Evolutionary conservation across 306 rosid genomes (phyloP).

Genomic region (Pyrus betulifolia): DNA sequence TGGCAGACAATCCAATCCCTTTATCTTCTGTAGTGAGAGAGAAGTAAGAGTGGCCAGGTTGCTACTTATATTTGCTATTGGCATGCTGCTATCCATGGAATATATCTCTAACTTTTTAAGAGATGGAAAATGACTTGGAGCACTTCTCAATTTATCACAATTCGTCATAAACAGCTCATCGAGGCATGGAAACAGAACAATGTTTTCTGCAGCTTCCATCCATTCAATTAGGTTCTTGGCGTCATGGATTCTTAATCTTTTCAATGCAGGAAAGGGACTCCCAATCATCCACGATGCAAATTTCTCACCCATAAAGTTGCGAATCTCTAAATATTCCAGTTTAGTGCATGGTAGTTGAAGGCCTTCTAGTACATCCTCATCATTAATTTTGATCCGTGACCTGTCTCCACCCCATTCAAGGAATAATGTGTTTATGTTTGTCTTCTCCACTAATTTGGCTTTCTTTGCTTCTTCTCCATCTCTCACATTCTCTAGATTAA

Average conservation of each 20-base stretch:
- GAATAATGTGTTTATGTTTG: accelerated
- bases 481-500: background rate
- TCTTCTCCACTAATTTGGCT: background rate
- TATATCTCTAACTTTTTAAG: background rate
- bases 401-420: accelerated
- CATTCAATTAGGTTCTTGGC: background rate
- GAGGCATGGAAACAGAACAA: background rate
- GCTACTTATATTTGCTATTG: background rate
- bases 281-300: background rate
- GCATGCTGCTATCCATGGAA: background rate
- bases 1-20: background rate
- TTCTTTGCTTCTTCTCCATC: background rate
- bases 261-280: background rate
- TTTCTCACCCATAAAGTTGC: background rate
- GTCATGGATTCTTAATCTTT: background rate
- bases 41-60: background rate
- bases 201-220: background rate
- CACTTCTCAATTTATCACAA: background rate
- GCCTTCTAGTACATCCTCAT: background rate
- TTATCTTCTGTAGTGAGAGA: accelerated
- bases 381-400: background rate
- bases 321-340: background rate
- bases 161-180: background rate
- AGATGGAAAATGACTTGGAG: background rate
- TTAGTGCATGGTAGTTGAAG: background rate